A percentile compares a stretch with the other conserved stretches of the same genome.
Evolutionary conservation across 2,329 filamentous ascomycete species (phyloP).

Genomic region (Sphaerulina populicola): DNA sequence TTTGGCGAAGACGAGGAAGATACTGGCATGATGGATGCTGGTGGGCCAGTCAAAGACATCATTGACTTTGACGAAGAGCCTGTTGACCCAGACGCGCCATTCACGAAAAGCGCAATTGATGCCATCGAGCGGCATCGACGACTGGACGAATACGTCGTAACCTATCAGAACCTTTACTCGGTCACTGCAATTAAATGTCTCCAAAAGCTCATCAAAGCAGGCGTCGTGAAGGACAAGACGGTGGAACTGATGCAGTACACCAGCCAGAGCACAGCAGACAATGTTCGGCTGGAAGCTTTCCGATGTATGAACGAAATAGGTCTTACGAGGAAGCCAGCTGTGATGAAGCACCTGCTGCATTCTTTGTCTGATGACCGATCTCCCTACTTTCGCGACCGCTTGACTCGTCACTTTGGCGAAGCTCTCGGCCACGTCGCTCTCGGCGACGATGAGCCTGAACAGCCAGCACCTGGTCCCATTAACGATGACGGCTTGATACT

Average conservation of each 20-base stretch:
- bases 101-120: conserved; percentile 50
- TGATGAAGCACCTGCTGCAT: conserved; percentile 51
- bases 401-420: conserved; percentile 47
- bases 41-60: conserved; percentile 4
- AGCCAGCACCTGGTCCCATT: conserved; percentile 29
- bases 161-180: conserved; percentile 57
- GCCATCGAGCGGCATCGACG: conserved; percentile 56
- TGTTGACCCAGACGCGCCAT: conserved; percentile 42
- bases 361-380: conserved; percentile 51
- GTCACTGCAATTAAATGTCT: conserved; percentile 54
- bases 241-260: conserved; percentile 56
- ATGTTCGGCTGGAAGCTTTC: conserved; percentile 53
- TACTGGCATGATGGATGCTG: conserved; percentile 38
- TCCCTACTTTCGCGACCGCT: conserved; percentile 47
- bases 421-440: conserved; percentile 53
- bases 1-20: conserved; percentile 41
- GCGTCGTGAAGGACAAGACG: conserved; percentile 45
- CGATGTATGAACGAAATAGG: conserved; percentile 50
- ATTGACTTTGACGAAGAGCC: conserved; percentile 38
- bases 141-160: conserved; percentile 59
- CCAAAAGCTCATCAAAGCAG: conserved; percentile 46
- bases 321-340: conserved; percentile 43
- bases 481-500: conserved; percentile 46
- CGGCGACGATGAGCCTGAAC: conserved; percentile 37
- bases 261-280: conserved; percentile 50